These are phyloP conservation scores for Hanseniaspora vineae DNA, from an alignment of 805 yeast genomes.

Conservation along the genomic window DNA sequence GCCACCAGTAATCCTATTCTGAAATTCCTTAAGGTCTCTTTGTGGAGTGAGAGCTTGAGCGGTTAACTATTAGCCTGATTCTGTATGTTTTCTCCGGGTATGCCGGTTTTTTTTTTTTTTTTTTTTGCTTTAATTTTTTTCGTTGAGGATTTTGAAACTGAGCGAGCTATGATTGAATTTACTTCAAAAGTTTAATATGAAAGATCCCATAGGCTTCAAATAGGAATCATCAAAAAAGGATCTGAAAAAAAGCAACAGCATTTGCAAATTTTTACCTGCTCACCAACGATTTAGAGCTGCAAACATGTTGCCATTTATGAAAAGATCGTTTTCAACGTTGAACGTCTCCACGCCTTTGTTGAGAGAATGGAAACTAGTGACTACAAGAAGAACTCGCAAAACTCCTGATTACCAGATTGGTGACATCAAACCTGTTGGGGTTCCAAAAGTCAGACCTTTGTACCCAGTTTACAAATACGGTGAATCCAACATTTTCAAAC, in stretches of 20 bases:
- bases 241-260: too few species aligned
- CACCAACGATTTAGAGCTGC: background rate
- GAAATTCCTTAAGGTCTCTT: too few species aligned
- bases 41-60: too few species aligned
- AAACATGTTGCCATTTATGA: too few species aligned
- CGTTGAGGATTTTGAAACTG: background rate
- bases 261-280: background rate
- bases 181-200: too few species aligned
- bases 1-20: too few species aligned
- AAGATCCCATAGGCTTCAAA: too few species aligned
- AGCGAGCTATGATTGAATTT: too few species aligned
- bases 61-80: too few species aligned
- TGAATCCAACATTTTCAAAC: conserved; percentile 63
- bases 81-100: background rate
- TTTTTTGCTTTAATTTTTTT: background rate
- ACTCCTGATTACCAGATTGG: conserved; percentile 38
- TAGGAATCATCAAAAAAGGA: too few species aligned
- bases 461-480: conserved; percentile 70
- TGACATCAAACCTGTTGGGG: conserved; percentile 33
- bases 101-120: background rate
- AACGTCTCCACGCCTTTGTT: conserved; percentile 1
- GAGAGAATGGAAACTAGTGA: conserved; percentile 33
- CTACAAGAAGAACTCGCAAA: conserved; percentile 32
- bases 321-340: too few species aligned
- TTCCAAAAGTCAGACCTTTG: conserved; percentile 32